phyloP scores from a whole-genome alignment of 768 basidiomycete genomes.

The Boletus sp. region DNA sequence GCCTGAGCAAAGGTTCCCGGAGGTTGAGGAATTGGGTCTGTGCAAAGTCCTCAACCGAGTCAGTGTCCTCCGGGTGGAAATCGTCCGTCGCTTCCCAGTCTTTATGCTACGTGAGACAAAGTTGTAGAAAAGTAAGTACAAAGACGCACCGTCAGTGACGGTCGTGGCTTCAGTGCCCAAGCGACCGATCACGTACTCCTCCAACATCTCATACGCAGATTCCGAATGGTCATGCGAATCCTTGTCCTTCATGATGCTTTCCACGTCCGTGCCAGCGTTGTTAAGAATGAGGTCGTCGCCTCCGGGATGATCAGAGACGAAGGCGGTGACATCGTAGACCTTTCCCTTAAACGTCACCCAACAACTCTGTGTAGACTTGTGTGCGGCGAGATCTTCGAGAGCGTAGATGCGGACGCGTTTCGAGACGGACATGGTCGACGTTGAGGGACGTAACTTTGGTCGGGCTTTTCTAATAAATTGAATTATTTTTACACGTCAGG shows the following conservation, averaged over 20 bases:
- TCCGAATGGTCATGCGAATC: conserved; percentile 86
- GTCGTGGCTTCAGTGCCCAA: conserved; percentile 71
- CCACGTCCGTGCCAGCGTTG: conserved; percentile 83
- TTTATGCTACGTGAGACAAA: conserved; percentile 28
- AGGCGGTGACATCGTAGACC: conserved; percentile 87
- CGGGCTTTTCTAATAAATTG: background rate
- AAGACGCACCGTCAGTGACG: conserved; percentile 70
- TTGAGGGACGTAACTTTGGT: background rate
- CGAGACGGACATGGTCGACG: conserved; percentile 47
- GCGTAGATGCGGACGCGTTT: conserved; percentile 74
- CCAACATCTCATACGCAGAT: conserved; percentile 87
- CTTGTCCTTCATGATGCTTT: conserved; percentile 73
- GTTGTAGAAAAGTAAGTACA: background rate
- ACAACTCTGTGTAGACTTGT: conserved; percentile 60
- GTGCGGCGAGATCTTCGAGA: conserved; percentile 64
- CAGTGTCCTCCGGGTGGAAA: conserved; percentile 89
- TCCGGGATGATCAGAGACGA: conserved; percentile 88
- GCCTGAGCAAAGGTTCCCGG: conserved; percentile 73
- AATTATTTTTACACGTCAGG: background rate
- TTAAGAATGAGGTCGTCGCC: conserved; percentile 87
- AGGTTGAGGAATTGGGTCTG: conserved; percentile 93
- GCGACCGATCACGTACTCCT: conserved; percentile 82
- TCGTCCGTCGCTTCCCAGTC: conserved; percentile 90
- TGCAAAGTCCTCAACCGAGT: conserved; percentile 74
- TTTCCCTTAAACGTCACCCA: conserved; percentile 80